Evolutionary conservation across 768 basidiomycete genomes (phyloP).

Genomic region (Lentinus tigrinus): DNA sequence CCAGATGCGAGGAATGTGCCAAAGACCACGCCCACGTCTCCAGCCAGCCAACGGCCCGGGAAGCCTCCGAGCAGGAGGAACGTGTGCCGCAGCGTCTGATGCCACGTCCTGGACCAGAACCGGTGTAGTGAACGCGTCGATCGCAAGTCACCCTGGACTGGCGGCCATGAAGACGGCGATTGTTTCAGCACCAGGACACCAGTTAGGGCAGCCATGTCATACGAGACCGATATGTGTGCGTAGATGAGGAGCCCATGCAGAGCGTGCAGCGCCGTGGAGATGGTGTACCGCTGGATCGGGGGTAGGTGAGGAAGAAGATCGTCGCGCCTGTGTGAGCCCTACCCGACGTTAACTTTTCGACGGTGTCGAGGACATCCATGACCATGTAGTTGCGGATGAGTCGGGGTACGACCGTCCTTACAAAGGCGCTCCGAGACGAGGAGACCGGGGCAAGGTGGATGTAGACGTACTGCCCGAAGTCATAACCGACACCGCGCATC

Average conservation of each 20-base stretch:
- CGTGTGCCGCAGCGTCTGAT: constrained; percentile 69
- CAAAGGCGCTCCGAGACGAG: constrained; percentile 54
- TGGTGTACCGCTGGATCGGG: constrained; percentile 49
- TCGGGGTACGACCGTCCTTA: constrained; percentile 30
- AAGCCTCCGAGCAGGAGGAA: constrained; percentile 75
- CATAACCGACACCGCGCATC: constrained; percentile 67
- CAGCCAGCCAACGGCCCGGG: constrained; percentile 51
- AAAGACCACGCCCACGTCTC: constrained; percentile 61
- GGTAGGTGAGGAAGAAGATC: constrained; percentile 61
- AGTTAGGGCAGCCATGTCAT: constrained; percentile 59
- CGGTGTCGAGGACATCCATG: constrained; percentile 62
- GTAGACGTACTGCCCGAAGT: constrained; percentile 58
- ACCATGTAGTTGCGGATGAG: constrained; percentile 53
- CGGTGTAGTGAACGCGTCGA: constrained; percentile 61
- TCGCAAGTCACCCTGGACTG: constrained; percentile 69
- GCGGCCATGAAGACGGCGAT: constrained; percentile 67
- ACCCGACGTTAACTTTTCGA: constrained; percentile 66
- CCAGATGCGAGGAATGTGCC: constrained; percentile 79
- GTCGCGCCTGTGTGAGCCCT: constrained; percentile 61
- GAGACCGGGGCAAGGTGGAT: constrained; percentile 45
- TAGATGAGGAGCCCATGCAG: constrained; percentile 61
- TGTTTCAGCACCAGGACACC: constrained; percentile 53
- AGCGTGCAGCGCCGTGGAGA: constrained; percentile 68
- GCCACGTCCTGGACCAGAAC: constrained; percentile 79
- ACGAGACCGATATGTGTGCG: constrained; percentile 62